Base-by-base conservation (phyloP, 345 rosid genomes). In the Eucalyptus caleyi region DNA sequence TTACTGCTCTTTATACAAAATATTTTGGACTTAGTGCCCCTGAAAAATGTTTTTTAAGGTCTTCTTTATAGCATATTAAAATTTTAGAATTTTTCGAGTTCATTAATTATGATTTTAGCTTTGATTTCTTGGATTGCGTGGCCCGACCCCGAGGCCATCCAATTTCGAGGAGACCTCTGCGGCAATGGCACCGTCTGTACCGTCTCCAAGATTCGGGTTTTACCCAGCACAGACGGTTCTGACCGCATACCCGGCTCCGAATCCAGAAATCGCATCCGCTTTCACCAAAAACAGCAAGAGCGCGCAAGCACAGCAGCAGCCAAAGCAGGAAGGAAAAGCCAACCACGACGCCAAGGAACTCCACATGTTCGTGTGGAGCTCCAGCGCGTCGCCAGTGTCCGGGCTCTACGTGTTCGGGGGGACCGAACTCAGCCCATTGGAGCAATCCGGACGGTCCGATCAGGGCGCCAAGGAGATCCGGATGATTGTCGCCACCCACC, bases 301-400 rank as follows among this genome's bases (percentile, higher is more conserved):
- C 91, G 86, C 56, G 86, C 88, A 65, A 23, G 92, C 91, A 23
- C 93, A 49, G 40, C 88, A 86, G 83, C 86, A 87, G 18, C 81
- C 80, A 50, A 47, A 87, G 26, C 87, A 88, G 50, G 92, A 91
- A 42, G 92, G 80, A 47, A 96, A 96, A 91, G 93, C 92, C 34
- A 95, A 92, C 87, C 96, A 96, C 81, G 98, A 96, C 44, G 98
- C 98, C 4, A 97, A 93, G 93, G 99, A 97, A 92, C 95, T 97
- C 56, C 99, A 97, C 92, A 98, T 98, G 99, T 98, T 98, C 80
- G 99, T 96, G 16, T 98, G 99, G 99, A 97, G 99, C 94, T 96
- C 99, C 0, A 96, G 98, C 82, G 92, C 98, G 60, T 97, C 98
- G 2, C 99, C 98, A 26, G 97, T 96, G 19, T 97, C 99, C 2